phyloP scores from a whole-genome alignment of 2,329 filamentous ascomycete species.

The Stagonosporopsis chrysanthemi region DNA sequence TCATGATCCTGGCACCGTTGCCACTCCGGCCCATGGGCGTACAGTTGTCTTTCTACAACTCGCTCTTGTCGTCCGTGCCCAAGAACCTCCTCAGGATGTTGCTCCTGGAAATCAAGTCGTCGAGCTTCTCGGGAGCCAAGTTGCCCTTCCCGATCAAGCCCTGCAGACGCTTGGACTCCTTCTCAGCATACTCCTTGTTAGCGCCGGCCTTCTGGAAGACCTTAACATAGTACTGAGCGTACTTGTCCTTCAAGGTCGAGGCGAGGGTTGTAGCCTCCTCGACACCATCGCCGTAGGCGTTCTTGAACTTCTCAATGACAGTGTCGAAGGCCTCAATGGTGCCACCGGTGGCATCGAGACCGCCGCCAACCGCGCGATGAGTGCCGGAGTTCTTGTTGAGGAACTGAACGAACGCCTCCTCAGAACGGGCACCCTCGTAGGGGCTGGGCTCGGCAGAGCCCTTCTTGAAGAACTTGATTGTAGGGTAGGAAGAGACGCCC shows the following conservation, averaged over 20 bases:
- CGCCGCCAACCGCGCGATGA: constrained; percentile 81
- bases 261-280: constrained; percentile 77
- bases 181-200: constrained; percentile 80
- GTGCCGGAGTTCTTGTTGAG: constrained; percentile 90
- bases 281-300: constrained; percentile 68
- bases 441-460: constrained; percentile 74
- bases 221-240: constrained; percentile 92
- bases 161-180: constrained; percentile 83
- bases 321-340: constrained; percentile 81
- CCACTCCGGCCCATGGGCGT: not conserved
- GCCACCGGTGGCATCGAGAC: constrained; percentile 79
- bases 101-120: constrained; percentile 84
- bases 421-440: constrained; percentile 79
- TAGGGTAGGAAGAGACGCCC: constrained; percentile 87
- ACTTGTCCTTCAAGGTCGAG: constrained; percentile 75
- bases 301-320: constrained; percentile 74
- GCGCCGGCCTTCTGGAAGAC: constrained; percentile 84
- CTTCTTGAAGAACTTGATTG: constrained; percentile 96
- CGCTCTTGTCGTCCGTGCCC: constrained; percentile 69
- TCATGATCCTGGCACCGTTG: not conserved
- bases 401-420: constrained; percentile 78
- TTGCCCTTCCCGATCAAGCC: constrained; percentile 86
- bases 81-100: constrained; percentile 86
- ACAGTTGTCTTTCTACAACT: constrained; percentile 63
- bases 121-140: constrained; percentile 82